These are phyloP conservation scores for Orbilia oligospora DNA, from an alignment of 2,329 filamentous ascomycete species.

Conservation along the genomic window DNA sequence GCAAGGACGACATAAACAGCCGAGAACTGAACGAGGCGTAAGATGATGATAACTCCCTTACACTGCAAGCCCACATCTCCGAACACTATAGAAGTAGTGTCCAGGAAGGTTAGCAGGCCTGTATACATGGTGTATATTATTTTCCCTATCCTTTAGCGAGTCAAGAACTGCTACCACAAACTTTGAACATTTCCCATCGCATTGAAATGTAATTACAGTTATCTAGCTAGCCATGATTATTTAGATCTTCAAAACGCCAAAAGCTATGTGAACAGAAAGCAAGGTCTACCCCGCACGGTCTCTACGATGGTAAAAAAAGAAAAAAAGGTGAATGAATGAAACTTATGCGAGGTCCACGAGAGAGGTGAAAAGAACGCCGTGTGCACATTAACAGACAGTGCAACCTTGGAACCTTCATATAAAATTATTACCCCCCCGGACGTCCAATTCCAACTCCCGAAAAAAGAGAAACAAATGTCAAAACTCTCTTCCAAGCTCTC, in stretches of 20 bases:
- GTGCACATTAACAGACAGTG: not conserved
- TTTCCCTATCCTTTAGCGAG: not conserved
- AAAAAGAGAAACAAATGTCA: conserved; percentile 6
- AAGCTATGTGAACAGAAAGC: conserved; percentile 42
- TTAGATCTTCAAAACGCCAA: conserved; percentile 46
- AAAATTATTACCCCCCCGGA: conserved; percentile 10
- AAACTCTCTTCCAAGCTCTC: not conserved
- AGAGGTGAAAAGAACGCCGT: conserved; percentile 15
- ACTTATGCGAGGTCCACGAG: not conserved
- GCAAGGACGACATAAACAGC: not conserved
- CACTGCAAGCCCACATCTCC: not conserved
- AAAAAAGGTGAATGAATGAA: not conserved
- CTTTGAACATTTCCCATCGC: not conserved
- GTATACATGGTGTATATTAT: not conserved
- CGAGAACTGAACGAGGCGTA: not conserved
- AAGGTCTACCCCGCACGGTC: not conserved
- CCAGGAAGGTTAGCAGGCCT: not conserved
- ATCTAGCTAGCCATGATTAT: conserved; percentile 9
- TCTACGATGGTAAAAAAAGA: conserved; percentile 12
- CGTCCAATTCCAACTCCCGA: conserved; percentile 12
- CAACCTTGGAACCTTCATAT: conserved; percentile 18
- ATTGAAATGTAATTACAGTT: not conserved
- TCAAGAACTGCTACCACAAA: not conserved
- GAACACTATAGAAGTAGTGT: not conserved
- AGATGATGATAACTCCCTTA: not conserved